phyloP scores from a whole-genome alignment of 1,139 yeast genomes.

The Wickerhamomyces sp. region DNA sequence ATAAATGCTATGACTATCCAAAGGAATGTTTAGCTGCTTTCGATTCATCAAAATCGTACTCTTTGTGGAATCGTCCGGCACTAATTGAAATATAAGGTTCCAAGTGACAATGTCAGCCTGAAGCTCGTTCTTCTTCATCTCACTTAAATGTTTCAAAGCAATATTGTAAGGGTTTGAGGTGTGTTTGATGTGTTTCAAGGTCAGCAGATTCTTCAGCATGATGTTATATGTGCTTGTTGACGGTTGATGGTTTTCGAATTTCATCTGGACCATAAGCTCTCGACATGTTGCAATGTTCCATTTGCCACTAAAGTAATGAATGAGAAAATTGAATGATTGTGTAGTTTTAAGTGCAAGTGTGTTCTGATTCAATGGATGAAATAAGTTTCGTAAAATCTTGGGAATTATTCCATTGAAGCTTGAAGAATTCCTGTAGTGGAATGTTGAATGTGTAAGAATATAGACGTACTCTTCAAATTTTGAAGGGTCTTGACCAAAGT shows the following conservation, averaged over 20 bases:
- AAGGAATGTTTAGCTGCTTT: slow-evolving; percentile 22
- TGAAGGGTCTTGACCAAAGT: slow-evolving; percentile 22
- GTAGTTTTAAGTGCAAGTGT: slow-evolving; percentile 31
- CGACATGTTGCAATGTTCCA: slow-evolving; percentile 38
- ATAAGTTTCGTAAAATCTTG: slow-evolving; percentile 31
- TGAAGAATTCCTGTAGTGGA: slow-evolving; percentile 28
- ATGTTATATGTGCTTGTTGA: slow-evolving; percentile 40
- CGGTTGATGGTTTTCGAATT: slow-evolving; percentile 29
- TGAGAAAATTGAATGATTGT: slow-evolving; percentile 37
- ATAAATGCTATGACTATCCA: slow-evolving; percentile 13
- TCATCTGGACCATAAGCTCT: slow-evolving; percentile 36
- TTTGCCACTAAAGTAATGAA: slow-evolving; percentile 34
- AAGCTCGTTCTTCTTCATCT: slow-evolving; percentile 28
- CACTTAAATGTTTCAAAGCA: slow-evolving; percentile 28
- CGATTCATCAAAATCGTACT: slow-evolving; percentile 24
- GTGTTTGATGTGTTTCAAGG: slow-evolving; percentile 25
- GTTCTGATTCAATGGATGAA: slow-evolving; percentile 34
- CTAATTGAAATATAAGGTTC: slow-evolving; percentile 28
- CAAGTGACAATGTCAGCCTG: slow-evolving; percentile 35
- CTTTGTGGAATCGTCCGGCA: slow-evolving; percentile 26
- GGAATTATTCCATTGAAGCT: slow-evolving; percentile 30
- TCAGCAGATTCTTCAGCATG: slow-evolving; percentile 26
- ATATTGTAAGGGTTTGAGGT: slow-evolving; percentile 25
- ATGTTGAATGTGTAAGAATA: slow-evolving; percentile 29
- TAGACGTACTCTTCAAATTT: slow-evolving; percentile 29